Conservation (phyloP, 1,284 basidiomycete genomes). For the Blastosporella zonata region DNA sequence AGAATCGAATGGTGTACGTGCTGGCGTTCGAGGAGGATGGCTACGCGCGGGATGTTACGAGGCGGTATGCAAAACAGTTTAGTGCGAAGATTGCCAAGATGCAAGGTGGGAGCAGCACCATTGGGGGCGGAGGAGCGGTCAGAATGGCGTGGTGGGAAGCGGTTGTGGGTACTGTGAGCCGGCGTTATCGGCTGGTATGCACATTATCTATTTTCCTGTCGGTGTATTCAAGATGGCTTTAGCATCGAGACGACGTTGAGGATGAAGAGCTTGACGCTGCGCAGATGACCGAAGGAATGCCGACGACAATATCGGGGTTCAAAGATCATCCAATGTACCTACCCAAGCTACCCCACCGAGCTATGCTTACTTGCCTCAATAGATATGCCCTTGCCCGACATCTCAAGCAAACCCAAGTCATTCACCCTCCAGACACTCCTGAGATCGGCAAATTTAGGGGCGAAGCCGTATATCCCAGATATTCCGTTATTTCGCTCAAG, state of each 20-base stretch:
- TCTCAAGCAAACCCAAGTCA: slow-evolving; percentile 84
- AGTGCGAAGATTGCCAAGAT: slow-evolving; percentile 81
- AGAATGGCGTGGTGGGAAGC: slow-evolving; percentile 85
- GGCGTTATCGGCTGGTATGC: slow-evolving; percentile 80
- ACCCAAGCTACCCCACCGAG: background rate
- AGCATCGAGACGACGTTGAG: slow-evolving; percentile 92
- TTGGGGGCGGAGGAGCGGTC: slow-evolving; percentile 47
- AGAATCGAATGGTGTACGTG: slow-evolving; percentile 93
- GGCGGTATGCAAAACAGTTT: slow-evolving; percentile 80
- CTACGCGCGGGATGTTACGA: slow-evolving; percentile 72
- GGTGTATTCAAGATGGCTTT: slow-evolving; percentile 12
- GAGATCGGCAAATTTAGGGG: slow-evolving; percentile 93
- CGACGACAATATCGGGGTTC: slow-evolving; percentile 86
- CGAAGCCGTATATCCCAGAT: slow-evolving; percentile 88
- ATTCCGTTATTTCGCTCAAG: slow-evolving; percentile 81
- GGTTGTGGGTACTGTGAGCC: slow-evolving; percentile 57
- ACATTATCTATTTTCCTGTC: slow-evolving; percentile 14
- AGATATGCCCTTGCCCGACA: slow-evolving; percentile 91
- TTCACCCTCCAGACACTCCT: slow-evolving; percentile 58
- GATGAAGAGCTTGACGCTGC: slow-evolving; percentile 87
- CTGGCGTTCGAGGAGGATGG: slow-evolving; percentile 92
- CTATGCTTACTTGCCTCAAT: slow-evolving; percentile 13
- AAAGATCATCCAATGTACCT: slow-evolving; percentile 89
- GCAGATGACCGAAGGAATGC: slow-evolving; percentile 91
- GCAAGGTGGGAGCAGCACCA: slow-evolving; percentile 60